These are phyloP conservation scores for Saturnispora gosingensis DNA, from an alignment of 805 yeast species.

Conservation along the genomic window DNA sequence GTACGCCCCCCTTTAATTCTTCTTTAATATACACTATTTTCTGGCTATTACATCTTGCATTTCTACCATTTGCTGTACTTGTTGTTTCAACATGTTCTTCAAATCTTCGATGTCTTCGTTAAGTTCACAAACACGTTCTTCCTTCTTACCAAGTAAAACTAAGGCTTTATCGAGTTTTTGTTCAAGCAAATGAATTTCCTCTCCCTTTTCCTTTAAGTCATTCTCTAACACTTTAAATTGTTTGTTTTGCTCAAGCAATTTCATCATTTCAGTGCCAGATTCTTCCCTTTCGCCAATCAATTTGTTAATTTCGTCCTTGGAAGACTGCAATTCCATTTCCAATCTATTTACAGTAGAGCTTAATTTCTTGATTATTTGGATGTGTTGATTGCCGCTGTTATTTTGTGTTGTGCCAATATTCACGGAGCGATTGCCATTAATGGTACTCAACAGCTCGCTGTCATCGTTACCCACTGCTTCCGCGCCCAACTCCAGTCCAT, in stretches of 20 bases:
- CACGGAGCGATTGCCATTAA: conserved; percentile 2
- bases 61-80: conserved; percentile 79
- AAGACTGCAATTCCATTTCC: conserved; percentile 64
- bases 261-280: conserved; percentile 60
- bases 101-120: conserved; percentile 82
- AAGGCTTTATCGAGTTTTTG: conserved; percentile 39
- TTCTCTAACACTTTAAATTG: conserved; percentile 28
- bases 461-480: conserved; percentile 8
- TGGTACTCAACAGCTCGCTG: conserved; percentile 10
- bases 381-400: conserved; percentile 21
- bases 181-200: conserved; percentile 14
- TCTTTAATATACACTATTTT: background rate
- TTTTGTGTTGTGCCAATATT: background rate
- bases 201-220: conserved; percentile 17
- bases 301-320: conserved; percentile 52
- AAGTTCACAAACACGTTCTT: conserved; percentile 77
- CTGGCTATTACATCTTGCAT: conserved; percentile 34
- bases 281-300: conserved; percentile 50
- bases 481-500: conserved; percentile 10
- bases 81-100: conserved; percentile 73
- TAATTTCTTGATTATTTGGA: conserved; percentile 67
- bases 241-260: conserved; percentile 47
- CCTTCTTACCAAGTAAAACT: conserved; percentile 74
- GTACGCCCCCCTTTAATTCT: background rate
- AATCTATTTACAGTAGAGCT: conserved; percentile 68